Base-by-base conservation (phyloP, 106 monocot genomes). In the Apostasia ramifera region DNA sequence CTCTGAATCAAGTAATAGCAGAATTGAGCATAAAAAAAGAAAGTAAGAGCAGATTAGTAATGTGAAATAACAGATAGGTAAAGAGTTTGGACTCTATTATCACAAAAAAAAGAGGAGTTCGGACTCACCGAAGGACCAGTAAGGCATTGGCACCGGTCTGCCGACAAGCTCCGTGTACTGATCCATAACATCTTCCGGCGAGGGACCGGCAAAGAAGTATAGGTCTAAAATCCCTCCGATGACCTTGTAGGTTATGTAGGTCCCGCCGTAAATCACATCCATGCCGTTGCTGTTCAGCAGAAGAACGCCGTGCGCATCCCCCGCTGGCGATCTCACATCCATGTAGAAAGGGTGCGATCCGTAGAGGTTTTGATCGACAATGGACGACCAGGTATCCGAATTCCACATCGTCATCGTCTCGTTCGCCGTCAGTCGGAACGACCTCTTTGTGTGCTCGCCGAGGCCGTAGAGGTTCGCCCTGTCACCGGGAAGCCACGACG, bases 321-420 rank as follows among this genome's bases (percentile, higher is more conserved):
- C 79, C 61, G 48, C 60, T 0, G 61, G 61, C 1, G 59, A 3
- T 62, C 79, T 69, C 26, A 83, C 83, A 50, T 88, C 88, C 66
- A 88, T 60, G 76, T 88, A 88, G 74, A 88, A 88, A 1, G 88
- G 88, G 53, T 84, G 88, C 0, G 84, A 84, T 3, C 91, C 91
- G 55, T 91, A 91, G 1, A 91, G 77, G 63, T 84, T 86, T 11
- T 53, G 9, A 50, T 91, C 79, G 3, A 49, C 10, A 40, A 13
- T 40, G 10, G 38, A 0, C 1, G 83, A 62, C 0, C 14, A 46
- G 14, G 81, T 84, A 69, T 91, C 86, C 4, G 79, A 55, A 48
- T 81, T 86, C 91, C 86, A 91, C 55, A 91, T 2, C 2, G 91
- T 87, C 6, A 81, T 59, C 2, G 76, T 82, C 51, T 84, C 84